Conservation (phyloP, 2,329 filamentous ascomycete species). For the Rugonectria rugulosa region DNA sequence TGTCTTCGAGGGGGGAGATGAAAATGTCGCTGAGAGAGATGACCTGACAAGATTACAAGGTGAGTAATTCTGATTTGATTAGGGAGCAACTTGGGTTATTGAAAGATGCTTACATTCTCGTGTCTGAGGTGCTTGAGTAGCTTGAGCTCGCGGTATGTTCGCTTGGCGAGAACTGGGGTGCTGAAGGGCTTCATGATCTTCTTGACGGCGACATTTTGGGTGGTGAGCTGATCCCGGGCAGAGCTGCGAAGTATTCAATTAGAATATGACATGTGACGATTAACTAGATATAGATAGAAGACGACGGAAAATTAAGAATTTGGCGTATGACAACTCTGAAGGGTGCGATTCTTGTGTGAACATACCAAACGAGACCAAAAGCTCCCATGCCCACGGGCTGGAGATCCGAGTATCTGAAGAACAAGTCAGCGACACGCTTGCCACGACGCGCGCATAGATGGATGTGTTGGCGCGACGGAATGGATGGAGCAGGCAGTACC, state of each 20-base stretch:
- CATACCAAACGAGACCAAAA: conserved; percentile 96
- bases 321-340: conserved; percentile 6
- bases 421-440: conserved; percentile 21
- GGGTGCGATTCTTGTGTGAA: neutral
- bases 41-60: too few relatives aligned
- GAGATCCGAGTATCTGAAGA: conserved; percentile 87
- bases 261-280: neutral
- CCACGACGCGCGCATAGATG: neutral
- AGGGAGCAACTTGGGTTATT: neutral
- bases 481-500: conserved; percentile 61
- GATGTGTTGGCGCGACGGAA: neutral
- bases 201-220: conserved; percentile 96
- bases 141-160: conserved; percentile 97
- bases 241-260: conserved; percentile 65
- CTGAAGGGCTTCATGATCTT: conserved; percentile 99
- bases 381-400: conserved; percentile 99
- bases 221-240: conserved; percentile 96
- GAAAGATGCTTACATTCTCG: conserved; percentile 76
- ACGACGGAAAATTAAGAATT: neutral
- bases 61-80: too few relatives aligned
- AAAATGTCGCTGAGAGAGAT: conserved; percentile 99
- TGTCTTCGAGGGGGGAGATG: conserved; percentile 98
- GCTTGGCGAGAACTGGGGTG: conserved; percentile 97
- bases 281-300: conserved; percentile 2
- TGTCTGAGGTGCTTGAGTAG: conserved; percentile 95